A percentile compares a stretch with the other conserved stretches of the same genome.
These are phyloP conservation scores for Entomortierella beljakovae DNA, from an alignment of 192 early-diverging fungal genomes.

Conservation along the genomic window DNA sequence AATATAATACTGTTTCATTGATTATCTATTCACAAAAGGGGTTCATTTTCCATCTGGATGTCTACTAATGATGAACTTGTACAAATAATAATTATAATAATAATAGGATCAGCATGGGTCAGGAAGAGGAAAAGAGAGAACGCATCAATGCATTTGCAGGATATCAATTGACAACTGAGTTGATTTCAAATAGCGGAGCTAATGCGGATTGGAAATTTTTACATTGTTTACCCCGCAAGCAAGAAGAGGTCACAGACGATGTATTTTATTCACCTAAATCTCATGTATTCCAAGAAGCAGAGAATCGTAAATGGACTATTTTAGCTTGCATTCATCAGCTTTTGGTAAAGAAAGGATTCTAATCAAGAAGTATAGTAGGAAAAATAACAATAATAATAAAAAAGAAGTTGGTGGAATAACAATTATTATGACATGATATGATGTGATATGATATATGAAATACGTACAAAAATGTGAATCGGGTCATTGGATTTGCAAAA, in stretches of 20 bases:
- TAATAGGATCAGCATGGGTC: constrained; percentile 92
- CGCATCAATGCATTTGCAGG: constrained; percentile 86
- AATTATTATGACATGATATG: too few species aligned
- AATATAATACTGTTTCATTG: background rate
- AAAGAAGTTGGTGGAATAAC: too few species aligned
- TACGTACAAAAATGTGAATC: too few species aligned
- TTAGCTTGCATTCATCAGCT: constrained; percentile 83
- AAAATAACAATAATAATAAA: too few species aligned
- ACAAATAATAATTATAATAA: background rate
- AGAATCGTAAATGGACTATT: constrained; percentile 99
- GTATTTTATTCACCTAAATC: constrained; percentile 94
- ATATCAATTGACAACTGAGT: constrained; percentile 89
- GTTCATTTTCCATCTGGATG: background rate
- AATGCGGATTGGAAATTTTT: constrained; percentile 95
- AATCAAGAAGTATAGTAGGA: background rate
- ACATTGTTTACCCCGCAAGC: constrained; percentile 98
- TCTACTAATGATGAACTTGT: background rate
- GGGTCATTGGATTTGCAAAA: too few species aligned
- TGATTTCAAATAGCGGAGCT: constrained; percentile 83
- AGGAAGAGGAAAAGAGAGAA: constrained; percentile 91
- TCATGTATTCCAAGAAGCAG: constrained; percentile 96
- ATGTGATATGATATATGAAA: too few species aligned
- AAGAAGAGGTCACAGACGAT: constrained; percentile 97
- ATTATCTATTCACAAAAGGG: background rate
- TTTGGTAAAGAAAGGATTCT: constrained; percentile 68